phyloP scores from a whole-genome alignment of 108 stramenopile genomes.

The Phaeodactylum tricornutum region DNA sequence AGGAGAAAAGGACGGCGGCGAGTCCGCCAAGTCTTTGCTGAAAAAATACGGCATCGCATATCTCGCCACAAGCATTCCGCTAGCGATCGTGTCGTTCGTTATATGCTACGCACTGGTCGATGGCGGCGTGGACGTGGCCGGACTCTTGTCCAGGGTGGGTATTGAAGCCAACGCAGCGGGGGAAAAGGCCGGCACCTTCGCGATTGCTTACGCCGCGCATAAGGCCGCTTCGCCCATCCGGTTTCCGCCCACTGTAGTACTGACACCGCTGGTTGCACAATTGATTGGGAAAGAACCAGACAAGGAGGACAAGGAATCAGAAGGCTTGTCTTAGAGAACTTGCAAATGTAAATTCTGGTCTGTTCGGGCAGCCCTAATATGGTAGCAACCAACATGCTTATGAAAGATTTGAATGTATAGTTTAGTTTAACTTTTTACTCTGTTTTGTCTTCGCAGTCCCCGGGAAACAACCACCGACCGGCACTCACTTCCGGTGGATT shows the following conservation, averaged over 20 bases:
- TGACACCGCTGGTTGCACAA: conserved; percentile 93
- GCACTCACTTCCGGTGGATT: too few species aligned
- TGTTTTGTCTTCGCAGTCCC: too few species aligned
- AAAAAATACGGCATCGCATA: conserved; percentile 89
- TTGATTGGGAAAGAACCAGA: conserved; percentile 84
- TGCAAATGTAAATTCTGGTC: too few species aligned
- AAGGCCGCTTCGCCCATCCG: conserved; percentile 95
- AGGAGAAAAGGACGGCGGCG: conserved; percentile 40
- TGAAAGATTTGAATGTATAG: too few species aligned
- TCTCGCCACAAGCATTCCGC: conserved; percentile 87
- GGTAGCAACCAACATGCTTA: too few species aligned
- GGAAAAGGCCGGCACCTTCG: conserved; percentile 81
- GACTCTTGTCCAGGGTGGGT: conserved; percentile 71
- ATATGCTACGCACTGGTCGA: conserved; percentile 84
- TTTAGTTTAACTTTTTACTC: too few species aligned
- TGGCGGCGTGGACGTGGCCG: conserved; percentile 79
- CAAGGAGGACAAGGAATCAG: conserved; percentile 16
- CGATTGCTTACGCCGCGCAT: conserved; percentile 94
- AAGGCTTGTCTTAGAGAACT: too few species aligned
- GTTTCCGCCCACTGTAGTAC: conserved; percentile 90
- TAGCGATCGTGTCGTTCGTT: conserved; percentile 81
- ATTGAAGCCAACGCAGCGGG: conserved; percentile 42
- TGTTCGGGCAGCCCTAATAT: too few species aligned
- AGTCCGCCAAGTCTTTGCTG: conserved; percentile 77
- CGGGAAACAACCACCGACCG: too few species aligned